Evolutionary conservation across 73 alveolate species (phyloP).

Genomic region (Breviolum minutum): DNA sequence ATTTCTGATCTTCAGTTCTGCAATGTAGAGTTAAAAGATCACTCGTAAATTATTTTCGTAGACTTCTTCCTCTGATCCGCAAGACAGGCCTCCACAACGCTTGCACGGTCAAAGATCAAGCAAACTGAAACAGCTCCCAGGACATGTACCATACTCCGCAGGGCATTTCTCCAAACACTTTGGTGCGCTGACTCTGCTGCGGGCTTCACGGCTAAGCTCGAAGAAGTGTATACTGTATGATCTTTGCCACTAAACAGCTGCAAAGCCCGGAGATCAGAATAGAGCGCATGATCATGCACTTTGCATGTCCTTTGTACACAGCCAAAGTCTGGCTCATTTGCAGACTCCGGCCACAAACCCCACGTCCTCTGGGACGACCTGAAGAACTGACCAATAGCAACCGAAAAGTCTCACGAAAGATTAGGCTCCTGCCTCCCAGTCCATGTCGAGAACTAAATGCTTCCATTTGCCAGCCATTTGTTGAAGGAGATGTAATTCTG

Average conservation of each 20-base stretch:
- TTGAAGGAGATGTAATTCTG: conserved; percentile 92
- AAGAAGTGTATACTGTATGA: background rate
- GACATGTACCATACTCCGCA: background rate
- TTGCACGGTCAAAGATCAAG: no score
- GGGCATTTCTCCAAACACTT: background rate
- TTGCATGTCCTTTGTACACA: conserved; percentile 64
- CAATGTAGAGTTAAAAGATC: no score
- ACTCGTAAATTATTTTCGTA: no score
- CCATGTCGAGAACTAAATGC: background rate
- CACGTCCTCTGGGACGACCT: background rate
- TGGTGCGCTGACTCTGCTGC: background rate
- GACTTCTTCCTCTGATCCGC: no score
- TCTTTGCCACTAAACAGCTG: background rate
- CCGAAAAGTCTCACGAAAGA: background rate
- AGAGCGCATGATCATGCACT: conserved; percentile 6
- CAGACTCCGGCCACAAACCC: background rate
- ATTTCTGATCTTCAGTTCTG: no score
- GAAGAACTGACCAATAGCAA: background rate
- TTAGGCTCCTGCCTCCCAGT: background rate
- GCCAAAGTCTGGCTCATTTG: background rate
- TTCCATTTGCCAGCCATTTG: conserved; percentile 58
- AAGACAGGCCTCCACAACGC: no score
- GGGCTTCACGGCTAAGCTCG: background rate
- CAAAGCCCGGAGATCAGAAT: background rate
- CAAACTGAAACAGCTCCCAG: no score